Conservation (phyloP, 2,329 filamentous ascomycete genomes). For the Colletotrichum sp. region DNA sequence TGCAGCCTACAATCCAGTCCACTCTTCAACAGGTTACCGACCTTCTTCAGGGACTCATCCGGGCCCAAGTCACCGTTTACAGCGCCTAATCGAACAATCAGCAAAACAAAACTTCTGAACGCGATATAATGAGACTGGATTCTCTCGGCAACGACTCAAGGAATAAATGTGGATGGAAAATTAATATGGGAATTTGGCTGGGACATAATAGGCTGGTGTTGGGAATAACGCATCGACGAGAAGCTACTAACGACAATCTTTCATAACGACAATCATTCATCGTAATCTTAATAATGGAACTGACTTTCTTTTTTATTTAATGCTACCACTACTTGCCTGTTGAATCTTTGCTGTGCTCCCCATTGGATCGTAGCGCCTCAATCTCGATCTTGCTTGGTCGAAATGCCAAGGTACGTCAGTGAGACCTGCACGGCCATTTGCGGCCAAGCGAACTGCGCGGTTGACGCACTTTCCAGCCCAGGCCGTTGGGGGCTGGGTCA, state of each 20-base stretch:
- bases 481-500: background rate
- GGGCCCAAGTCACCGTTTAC: too few relatives aligned
- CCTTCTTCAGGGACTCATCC: background rate
- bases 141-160: background rate
- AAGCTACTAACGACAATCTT: background rate
- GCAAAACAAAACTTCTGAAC: background rate
- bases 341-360: background rate
- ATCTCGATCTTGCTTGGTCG: background rate
- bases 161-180: background rate
- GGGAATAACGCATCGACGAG: background rate
- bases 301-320: background rate
- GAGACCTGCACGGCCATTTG: background rate
- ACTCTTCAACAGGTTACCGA: background rate
- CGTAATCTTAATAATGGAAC: background rate
- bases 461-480: background rate
- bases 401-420: background rate
- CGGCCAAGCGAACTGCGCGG: background rate
- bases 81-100: background rate
- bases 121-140: background rate
- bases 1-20: background rate
- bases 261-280: background rate
- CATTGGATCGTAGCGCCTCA: background rate
- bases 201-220: background rate
- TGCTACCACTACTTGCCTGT: background rate
- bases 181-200: background rate